These are phyloP conservation scores for Penicillium fimorum DNA, from an alignment of 495 filamentous ascomycete species.

Conservation along the genomic window DNA sequence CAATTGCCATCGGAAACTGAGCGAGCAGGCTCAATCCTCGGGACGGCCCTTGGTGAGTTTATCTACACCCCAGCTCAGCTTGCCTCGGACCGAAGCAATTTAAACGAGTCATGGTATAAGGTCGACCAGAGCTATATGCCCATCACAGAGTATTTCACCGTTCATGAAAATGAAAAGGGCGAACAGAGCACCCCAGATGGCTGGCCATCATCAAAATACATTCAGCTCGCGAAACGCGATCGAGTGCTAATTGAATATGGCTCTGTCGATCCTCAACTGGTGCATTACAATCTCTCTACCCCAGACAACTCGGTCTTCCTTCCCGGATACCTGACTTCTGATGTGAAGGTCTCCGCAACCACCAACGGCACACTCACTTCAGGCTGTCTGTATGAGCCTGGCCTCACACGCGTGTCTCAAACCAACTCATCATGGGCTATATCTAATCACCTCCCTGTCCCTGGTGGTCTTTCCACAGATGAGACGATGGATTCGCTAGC, in stretches of 20 bases:
- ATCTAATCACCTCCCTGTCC: conserved; percentile 29
- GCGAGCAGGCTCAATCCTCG: conserved; percentile 35
- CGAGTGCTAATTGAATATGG: conserved; percentile 56
- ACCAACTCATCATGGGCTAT: conserved; percentile 60
- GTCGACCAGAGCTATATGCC: conserved; percentile 46
- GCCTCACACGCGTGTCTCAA: conserved; percentile 33
- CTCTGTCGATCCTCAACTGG: conserved; percentile 55
- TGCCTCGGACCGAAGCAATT: conserved; percentile 47
- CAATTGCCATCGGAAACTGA: conserved; percentile 36
- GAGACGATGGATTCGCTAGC: conserved; percentile 31
- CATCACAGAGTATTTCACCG: conserved; percentile 51
- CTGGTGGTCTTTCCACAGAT: conserved; percentile 31
- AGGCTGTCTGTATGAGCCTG: conserved; percentile 53
- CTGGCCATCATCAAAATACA: conserved; percentile 59
- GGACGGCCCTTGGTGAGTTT: conserved; percentile 42
- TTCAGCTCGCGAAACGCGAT: conserved; percentile 50
- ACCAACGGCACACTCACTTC: conserved; percentile 40
- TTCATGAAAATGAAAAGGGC: conserved; percentile 32
- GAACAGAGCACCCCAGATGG: conserved; percentile 56
- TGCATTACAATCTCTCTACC: conserved; percentile 46
- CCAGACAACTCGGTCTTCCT: conserved; percentile 48
- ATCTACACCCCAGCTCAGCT: conserved; percentile 55
- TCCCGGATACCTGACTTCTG: conserved; percentile 33
- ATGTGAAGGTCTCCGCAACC: conserved; percentile 24
- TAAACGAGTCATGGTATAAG: conserved; percentile 60